Conservation (phyloP, 2,329 filamentous ascomycete genomes). For the Cercospora sp. region DNA sequence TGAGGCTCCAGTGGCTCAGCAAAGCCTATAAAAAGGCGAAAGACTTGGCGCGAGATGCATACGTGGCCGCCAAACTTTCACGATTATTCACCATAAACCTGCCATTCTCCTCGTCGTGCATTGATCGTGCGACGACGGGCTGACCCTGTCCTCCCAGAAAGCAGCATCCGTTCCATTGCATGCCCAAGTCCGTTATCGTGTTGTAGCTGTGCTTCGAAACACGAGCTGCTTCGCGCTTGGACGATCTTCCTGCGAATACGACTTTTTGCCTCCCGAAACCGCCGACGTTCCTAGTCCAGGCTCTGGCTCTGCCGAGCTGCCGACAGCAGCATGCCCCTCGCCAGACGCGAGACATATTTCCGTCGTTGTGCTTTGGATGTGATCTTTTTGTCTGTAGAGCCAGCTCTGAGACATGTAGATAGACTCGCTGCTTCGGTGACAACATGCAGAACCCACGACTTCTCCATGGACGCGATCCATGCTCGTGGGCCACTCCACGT, state of each 20-base stretch:
- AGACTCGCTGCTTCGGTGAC: neutral
- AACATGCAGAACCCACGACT: neutral
- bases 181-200: neutral
- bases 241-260: neutral
- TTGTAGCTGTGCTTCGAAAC: neutral
- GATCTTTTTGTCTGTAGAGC: neutral
- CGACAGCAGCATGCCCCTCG: neutral
- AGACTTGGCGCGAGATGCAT: constrained; percentile 3
- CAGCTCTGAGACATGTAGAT: neutral
- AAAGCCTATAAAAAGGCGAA: constrained; percentile 5
- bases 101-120: constrained; percentile 5
- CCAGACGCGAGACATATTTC: neutral
- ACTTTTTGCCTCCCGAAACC: neutral
- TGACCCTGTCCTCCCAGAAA: neutral
- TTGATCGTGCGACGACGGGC: neutral
- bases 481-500: neutral
- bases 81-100: neutral
- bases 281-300: neutral
- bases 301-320: neutral
- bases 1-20: neutral
- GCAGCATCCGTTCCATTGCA: neutral
- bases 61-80: neutral
- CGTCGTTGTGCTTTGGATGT: neutral
- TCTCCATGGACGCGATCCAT: neutral
- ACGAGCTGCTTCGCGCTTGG: neutral